Percentiles rank a stretch among this genome's conserved stretches.
Evolutionary conservation across 352 stramenopile genomes (phyloP).

Genomic region (Phytophthora boehmeriae): DNA sequence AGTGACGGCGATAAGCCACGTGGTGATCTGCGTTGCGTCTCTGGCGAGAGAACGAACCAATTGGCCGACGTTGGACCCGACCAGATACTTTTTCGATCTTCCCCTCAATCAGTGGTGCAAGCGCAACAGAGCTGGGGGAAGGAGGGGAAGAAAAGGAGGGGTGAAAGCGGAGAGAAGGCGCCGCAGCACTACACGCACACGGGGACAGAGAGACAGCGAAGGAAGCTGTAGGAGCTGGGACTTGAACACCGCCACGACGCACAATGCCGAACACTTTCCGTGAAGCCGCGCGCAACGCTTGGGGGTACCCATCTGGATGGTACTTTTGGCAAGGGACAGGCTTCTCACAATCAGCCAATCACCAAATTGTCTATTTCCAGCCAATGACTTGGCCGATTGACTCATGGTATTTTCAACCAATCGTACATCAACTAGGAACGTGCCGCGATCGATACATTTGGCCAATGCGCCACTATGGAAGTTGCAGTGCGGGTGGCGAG

Average conservation of each 20-base stretch:
- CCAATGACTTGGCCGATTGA: too few relatives aligned
- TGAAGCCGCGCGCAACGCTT: conserved; percentile 36
- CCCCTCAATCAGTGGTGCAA: too few relatives aligned
- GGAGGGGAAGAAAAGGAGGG: neutral
- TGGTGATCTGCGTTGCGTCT: neutral
- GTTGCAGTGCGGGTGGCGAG: conserved; percentile 15
- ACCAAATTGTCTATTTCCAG: too few relatives aligned
- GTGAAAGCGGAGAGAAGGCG: neutral
- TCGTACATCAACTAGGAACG: neutral
- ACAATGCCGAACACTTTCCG: conserved; percentile 36
- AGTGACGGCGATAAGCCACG: neutral
- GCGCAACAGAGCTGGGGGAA: too few relatives aligned
- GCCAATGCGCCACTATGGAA: conserved; percentile 12
- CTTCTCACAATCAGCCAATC: neutral
- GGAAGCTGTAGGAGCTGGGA: too few relatives aligned
- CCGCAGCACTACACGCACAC: neutral
- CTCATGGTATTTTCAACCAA: neutral
- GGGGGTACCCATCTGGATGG: neutral
- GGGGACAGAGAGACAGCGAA: neutral
- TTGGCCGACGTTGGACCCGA: neutral
- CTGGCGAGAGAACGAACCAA: neutral
- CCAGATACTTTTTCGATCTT: too few relatives aligned
- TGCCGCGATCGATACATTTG: neutral
- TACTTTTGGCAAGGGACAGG: conserved; percentile 1
- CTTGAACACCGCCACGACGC: too few relatives aligned